phyloP scores from a whole-genome alignment of 306 rosid genomes.

The Coriaria nepalensis region DNA sequence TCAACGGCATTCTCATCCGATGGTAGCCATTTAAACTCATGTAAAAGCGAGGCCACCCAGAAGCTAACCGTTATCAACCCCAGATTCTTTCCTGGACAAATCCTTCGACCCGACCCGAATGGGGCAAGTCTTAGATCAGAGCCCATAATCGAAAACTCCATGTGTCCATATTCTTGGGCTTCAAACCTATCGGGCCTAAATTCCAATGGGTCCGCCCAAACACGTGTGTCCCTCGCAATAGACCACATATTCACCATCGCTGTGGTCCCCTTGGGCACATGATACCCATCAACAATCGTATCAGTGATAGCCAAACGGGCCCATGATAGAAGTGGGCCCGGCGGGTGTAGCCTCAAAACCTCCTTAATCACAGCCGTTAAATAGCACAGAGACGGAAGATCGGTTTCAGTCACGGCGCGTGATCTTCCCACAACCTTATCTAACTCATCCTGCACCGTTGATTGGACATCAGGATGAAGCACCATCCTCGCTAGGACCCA shows the following conservation, averaged over 20 bases:
- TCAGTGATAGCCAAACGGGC: conserved; percentile 68
- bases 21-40: conserved; percentile 51
- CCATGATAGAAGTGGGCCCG: conserved; percentile 96
- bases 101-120: conserved; percentile 74
- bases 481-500: conserved; percentile 78
- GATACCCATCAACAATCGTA: conserved; percentile 60
- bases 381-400: conserved; percentile 27
- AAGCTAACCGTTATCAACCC: conserved; percentile 45
- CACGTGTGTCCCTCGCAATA: conserved; percentile 47
- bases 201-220: conserved; percentile 51
- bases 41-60: conserved; percentile 70
- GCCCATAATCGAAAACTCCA: conserved; percentile 52
- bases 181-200: conserved; percentile 57
- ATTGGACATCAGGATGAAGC: conserved; percentile 45
- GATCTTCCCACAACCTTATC: conserved; percentile 40
- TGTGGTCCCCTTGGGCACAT: conserved; percentile 73
- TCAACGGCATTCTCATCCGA: conserved; percentile 23
- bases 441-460: conserved; percentile 46
- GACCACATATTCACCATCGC: conserved; percentile 97
- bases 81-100: conserved; percentile 58
- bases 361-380: conserved; percentile 76
- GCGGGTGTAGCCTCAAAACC: conserved; percentile 75
- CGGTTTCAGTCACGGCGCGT: conserved; percentile 40
- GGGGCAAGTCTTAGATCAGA: conserved; percentile 81
- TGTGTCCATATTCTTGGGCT: background rate